Conservation (phyloP, 371 early-diverging fungal species). For the Mucor saturninus region DNA sequence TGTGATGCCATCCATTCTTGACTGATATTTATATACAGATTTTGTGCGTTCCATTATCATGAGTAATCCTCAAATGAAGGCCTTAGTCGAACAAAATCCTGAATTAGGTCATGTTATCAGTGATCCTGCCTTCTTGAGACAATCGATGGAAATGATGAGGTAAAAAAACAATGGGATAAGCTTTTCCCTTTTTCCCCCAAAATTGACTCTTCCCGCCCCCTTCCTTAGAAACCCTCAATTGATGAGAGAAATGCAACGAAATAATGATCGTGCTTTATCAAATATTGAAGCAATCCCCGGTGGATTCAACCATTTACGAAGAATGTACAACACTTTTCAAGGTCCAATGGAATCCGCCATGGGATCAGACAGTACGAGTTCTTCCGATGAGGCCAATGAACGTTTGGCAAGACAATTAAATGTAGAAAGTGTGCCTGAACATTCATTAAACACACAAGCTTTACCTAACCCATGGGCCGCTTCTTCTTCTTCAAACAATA, state of each 20-base stretch:
- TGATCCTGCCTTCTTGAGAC: conserved; percentile 78
- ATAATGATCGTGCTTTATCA: conserved; percentile 86
- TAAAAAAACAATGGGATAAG: conserved; percentile 5
- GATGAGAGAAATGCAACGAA: conserved; percentile 82
- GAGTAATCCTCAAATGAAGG: conserved; percentile 72
- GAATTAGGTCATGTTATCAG: conserved; percentile 79
- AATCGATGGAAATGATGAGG: conserved; percentile 65
- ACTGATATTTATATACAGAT: conserved; percentile 38
- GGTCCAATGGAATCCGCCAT: conserved; percentile 70
- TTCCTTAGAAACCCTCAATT: conserved; percentile 71
- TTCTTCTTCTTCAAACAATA: conserved; percentile 8
- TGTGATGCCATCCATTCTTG: conserved; percentile 16
- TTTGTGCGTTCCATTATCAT: conserved; percentile 75
- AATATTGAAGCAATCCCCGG: conserved; percentile 86
- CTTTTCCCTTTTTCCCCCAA: no score
- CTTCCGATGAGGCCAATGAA: conserved; percentile 69
- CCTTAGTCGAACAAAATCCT: conserved; percentile 76
- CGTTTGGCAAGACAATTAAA: conserved; percentile 71
- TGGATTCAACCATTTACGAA: conserved; percentile 82
- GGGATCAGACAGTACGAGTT: conserved; percentile 35
- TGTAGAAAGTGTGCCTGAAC: conserved; percentile 64
- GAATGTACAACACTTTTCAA: conserved; percentile 79
- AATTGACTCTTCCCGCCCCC: no score
- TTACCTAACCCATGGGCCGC: conserved; percentile 88
- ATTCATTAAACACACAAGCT: conserved; percentile 75